phyloP scores from a whole-genome alignment of 139 green algal genomes.

The Coccomyxa sp. region DNA sequence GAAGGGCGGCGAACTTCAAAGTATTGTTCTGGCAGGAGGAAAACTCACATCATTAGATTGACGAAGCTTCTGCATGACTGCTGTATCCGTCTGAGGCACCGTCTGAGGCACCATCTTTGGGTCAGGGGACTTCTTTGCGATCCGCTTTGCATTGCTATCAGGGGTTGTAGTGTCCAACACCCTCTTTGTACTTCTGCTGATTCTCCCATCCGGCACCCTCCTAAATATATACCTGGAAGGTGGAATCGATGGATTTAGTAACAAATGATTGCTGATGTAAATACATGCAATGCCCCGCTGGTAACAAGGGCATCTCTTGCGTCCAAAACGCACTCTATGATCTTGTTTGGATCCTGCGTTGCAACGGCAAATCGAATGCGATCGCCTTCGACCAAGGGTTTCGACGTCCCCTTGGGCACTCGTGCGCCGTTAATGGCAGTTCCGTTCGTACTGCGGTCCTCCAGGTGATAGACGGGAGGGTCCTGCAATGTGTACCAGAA shows the following conservation, averaged over 20 bases:
- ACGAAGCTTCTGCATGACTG: not conserved
- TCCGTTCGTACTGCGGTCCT: not conserved
- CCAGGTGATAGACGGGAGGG: not conserved
- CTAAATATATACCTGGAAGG: no score
- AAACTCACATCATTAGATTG: not conserved
- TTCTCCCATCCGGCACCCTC: no score
- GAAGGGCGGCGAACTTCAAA: not conserved
- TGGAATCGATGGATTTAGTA: no score
- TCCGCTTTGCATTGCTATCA: no score
- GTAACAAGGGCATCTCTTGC: no score
- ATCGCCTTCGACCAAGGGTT: not conserved
- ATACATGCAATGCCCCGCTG: no score
- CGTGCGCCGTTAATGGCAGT: not conserved
- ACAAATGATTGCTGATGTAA: no score
- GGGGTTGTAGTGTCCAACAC: no score
- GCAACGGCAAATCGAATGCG: not conserved
- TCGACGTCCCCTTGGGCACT: not conserved
- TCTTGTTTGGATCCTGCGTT: not conserved
- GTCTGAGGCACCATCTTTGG: no score
- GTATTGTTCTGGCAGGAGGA: not conserved
- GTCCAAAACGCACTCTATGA: not conserved
- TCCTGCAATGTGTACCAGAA: not conserved
- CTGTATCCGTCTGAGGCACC: not conserved
- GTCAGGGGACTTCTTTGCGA: no score
- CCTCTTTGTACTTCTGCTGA: no score